These are phyloP conservation scores for Groenewaldozyma auringiensis DNA, from an alignment of 1,139 yeast species.

Conservation along the genomic window DNA sequence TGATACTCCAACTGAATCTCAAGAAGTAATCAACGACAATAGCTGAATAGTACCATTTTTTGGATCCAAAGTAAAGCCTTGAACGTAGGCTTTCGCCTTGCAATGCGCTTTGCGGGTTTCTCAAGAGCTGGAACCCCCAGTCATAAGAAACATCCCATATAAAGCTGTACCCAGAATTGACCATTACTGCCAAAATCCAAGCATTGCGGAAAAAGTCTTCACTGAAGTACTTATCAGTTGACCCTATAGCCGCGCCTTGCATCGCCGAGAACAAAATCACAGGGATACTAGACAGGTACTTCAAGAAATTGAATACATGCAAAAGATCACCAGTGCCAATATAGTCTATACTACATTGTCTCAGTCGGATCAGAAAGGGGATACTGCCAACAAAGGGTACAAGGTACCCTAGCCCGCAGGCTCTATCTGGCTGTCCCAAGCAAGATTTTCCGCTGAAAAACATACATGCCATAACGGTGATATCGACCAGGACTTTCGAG, in stretches of 20 bases:
- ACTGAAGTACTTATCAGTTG: slow-evolving; percentile 17
- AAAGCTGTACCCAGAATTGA: slow-evolving; percentile 71
- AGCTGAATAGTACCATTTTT: slow-evolving; percentile 44
- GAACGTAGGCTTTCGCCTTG: slow-evolving; percentile 26
- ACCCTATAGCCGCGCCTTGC: slow-evolving; percentile 12
- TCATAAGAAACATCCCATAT: slow-evolving; percentile 86
- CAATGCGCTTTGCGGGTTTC: slow-evolving; percentile 9
- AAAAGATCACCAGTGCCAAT: slow-evolving; percentile 39
- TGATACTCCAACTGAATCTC: slow-evolving; percentile 70
- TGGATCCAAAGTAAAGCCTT: slow-evolving; percentile 30
- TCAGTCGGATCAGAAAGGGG: slow-evolving; percentile 66
- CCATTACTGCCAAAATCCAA: slow-evolving; percentile 48
- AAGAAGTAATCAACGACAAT: slow-evolving; percentile 52
- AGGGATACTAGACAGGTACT: slow-evolving; percentile 69
- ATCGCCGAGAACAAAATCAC: slow-evolving; percentile 33
- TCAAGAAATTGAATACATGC: slow-evolving; percentile 63
- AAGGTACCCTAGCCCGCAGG: slow-evolving; percentile 33
- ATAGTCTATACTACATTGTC: slow-evolving; percentile 74
- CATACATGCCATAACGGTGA: slow-evolving; percentile 42
- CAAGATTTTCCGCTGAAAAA: slow-evolving; percentile 25
- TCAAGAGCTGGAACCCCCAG: slow-evolving; percentile 62
- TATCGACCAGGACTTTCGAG: slow-evolving; percentile 65
- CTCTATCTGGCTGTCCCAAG: slow-evolving; percentile 30
- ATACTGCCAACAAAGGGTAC: slow-evolving; percentile 47
- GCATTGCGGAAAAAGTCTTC: slow-evolving; percentile 26